Conservation (phyloP, 1,284 basidiomycete species). For the Lentinus polychrous region DNA sequence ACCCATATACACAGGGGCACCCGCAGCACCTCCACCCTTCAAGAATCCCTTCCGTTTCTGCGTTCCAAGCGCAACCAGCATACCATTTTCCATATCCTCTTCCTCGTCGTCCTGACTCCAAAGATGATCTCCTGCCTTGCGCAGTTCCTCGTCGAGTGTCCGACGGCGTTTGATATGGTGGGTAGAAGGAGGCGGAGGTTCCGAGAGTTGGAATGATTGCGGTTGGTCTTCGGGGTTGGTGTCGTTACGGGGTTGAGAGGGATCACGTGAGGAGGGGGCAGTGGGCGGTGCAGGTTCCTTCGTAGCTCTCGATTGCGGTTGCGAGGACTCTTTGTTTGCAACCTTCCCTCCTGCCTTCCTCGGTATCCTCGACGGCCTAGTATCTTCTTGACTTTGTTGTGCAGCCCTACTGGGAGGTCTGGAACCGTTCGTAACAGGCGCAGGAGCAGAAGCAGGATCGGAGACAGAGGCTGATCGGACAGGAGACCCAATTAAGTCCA, state of each 20-base stretch:
- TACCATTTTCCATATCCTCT: conserved; percentile 34
- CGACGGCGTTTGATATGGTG: conserved; percentile 28
- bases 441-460: background rate
- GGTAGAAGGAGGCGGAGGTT: conserved; percentile 7
- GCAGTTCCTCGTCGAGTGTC: conserved; percentile 63
- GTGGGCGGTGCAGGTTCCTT: background rate
- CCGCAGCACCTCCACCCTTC: conserved; percentile 68
- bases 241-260: background rate
- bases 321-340: background rate
- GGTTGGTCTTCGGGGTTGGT: background rate
- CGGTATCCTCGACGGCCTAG: conserved; percentile 3
- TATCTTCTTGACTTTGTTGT: background rate
- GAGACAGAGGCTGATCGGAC: background rate
- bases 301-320: background rate
- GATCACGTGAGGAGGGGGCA: background rate
- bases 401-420: too few relatives aligned
- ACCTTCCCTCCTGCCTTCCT: background rate
- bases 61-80: conserved; percentile 46
- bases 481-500: background rate
- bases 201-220: background rate
- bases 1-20: conserved; percentile 60
- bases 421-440: too few relatives aligned
- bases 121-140: conserved; percentile 33
- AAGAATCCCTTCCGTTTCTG: conserved; percentile 52
- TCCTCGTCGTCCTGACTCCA: conserved; percentile 26